Conservation (phyloP, 768 basidiomycete genomes). For the Boletus subcaerulescens region DNA sequence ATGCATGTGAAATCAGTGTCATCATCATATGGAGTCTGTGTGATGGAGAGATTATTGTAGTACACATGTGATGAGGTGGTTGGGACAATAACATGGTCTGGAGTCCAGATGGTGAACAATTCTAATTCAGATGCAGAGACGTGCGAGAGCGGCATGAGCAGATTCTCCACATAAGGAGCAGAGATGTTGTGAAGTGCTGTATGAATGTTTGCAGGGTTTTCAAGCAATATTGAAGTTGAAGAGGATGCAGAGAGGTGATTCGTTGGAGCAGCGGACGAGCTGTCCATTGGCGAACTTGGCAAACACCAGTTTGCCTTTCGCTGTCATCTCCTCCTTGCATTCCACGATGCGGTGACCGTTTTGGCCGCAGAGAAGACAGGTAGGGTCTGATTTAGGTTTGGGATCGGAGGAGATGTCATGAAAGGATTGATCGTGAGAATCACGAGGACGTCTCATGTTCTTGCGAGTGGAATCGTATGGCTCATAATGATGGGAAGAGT, state of each 20-base stretch:
- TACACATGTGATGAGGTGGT: background rate
- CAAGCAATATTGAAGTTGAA: background rate
- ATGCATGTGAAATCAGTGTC: background rate
- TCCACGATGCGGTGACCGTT: background rate
- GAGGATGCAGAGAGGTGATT: background rate
- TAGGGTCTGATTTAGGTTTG: background rate
- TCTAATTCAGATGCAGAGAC: background rate
- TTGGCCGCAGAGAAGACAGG: background rate
- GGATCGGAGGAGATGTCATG: background rate
- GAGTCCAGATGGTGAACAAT: background rate
- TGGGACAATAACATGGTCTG: background rate
- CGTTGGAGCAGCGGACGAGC: background rate
- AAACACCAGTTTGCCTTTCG: slow-evolving; percentile 1
- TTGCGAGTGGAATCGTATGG: background rate
- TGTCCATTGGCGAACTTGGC: background rate
- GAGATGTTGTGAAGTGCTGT: background rate
- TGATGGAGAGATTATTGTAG: background rate
- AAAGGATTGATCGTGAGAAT: background rate
- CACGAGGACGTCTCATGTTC: background rate
- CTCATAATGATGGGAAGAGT: background rate
- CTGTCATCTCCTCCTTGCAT: background rate
- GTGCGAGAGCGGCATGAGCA: background rate
- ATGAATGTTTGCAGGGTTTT: background rate
- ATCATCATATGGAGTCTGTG: background rate
- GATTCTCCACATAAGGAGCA: background rate